Percentiles rank a stretch among this genome's conserved stretches.
Conservation (phyloP, 2,329 filamentous ascomycete genomes). For the Truncatella angustata region DNA sequence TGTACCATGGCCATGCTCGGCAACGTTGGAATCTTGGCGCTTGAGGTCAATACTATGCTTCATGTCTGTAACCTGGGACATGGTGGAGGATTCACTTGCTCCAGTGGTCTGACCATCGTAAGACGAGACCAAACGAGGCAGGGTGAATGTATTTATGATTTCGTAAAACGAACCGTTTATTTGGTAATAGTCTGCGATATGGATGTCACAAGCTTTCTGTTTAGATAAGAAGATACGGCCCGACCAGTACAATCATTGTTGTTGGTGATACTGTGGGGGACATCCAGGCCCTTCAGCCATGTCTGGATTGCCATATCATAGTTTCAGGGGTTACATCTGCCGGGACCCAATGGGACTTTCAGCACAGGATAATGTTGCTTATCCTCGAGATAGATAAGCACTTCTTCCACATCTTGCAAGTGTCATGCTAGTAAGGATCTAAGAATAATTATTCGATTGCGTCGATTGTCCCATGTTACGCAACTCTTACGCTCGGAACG, state of each 20-base stretch:
- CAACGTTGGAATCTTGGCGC: background rate
- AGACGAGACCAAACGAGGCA: background rate
- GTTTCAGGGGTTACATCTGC: too few relatives aligned
- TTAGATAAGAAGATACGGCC: background rate
- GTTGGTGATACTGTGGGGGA: background rate
- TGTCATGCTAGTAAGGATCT: slow-evolving; percentile 2
- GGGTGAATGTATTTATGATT: background rate
- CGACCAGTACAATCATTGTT: background rate
- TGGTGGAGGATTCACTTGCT: background rate
- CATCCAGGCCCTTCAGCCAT: too few relatives aligned
- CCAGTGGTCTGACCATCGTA: background rate
- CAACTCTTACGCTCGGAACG: too few relatives aligned
- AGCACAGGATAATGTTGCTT: background rate
- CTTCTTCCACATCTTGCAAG: background rate
- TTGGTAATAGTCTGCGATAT: background rate
- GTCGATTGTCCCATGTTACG: too few relatives aligned
- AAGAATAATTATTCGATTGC: too few relatives aligned
- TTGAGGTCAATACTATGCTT: background rate
- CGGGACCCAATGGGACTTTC: background rate
- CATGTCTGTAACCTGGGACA: background rate
- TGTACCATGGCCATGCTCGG: background rate
- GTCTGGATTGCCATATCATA: too few relatives aligned
- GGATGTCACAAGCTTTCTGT: background rate
- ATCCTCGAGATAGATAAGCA: background rate
- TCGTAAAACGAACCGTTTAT: background rate